Evolutionary conservation across 306 rosid genomes (phyloP).

Genomic region (Trifolium subterraneum): DNA sequence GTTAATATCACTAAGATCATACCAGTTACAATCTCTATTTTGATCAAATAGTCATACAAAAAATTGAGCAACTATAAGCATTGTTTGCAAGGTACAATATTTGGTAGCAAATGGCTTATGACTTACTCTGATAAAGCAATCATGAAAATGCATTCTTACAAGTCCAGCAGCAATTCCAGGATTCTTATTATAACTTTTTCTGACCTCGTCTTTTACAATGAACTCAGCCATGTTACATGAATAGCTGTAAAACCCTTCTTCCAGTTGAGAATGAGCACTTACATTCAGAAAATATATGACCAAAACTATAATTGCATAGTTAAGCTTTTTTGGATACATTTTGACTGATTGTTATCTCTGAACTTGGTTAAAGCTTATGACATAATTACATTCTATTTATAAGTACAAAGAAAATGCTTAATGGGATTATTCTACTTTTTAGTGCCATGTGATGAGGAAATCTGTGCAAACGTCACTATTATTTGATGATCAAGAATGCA

Average conservation of each 20-base stretch:
- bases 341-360: conserved; percentile 32
- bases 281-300: conserved; percentile 40
- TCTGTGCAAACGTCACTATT: conserved; percentile 42
- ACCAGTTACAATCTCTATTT: conserved; percentile 3
- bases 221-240: conserved; percentile 66
- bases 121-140: conserved; percentile 79
- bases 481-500: conserved; percentile 32
- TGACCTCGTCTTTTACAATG: conserved; percentile 67
- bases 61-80: not conserved
- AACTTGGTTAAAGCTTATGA: conserved; percentile 28
- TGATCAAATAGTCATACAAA: not conserved
- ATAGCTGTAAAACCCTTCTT: conserved; percentile 59
- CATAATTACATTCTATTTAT: conserved; percentile 42
- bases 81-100: not conserved
- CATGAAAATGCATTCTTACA: conserved; percentile 82
- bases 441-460: conserved; percentile 45
- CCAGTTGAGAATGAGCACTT: conserved; percentile 58
- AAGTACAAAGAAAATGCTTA: conserved; percentile 12
- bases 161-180: conserved; percentile 75
- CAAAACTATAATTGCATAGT: conserved; percentile 25
- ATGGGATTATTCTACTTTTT: conserved; percentile 19
- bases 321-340: conserved; percentile 51
- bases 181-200: conserved; percentile 40
- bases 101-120: conserved; percentile 12
- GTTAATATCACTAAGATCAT: not conserved